These are phyloP conservation scores for Bauhinia variegata DNA, from an alignment of 306 rosid genomes.

Conservation along the genomic window DNA sequence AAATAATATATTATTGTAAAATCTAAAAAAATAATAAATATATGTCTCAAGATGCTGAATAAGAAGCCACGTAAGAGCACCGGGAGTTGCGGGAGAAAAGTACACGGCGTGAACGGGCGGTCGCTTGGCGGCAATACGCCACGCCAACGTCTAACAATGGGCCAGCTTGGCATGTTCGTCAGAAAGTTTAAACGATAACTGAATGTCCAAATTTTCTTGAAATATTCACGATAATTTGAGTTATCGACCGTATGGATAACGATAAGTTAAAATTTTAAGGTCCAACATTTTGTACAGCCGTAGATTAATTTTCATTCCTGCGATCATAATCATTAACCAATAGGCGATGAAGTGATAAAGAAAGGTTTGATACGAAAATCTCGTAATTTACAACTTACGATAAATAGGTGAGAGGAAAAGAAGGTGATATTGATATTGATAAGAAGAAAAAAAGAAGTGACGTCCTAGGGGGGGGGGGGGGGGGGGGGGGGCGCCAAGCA, in stretches of 20 bases:
- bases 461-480: slow-evolving; percentile 73
- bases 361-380: too few species aligned
- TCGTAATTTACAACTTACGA: not conserved
- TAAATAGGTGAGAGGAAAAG: not conserved
- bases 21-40: too few species aligned
- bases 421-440: not conserved
- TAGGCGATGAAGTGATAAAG: too few species aligned
- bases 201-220: too few species aligned
- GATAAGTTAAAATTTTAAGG: not conserved
- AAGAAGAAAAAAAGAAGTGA: slow-evolving; percentile 42
- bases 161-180: slow-evolving; percentile 44
- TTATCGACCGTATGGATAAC: not conserved
- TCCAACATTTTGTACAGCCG: too few species aligned
- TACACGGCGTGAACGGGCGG: slow-evolving; percentile 23
- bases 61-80: slow-evolving; percentile 33
- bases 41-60: too few species aligned
- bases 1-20: too few species aligned
- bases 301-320: too few species aligned
- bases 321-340: too few species aligned
- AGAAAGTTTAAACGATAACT: slow-evolving; percentile 6
- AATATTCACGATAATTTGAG: too few species aligned
- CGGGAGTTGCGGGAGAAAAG: slow-evolving; percentile 12
- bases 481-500: slow-evolving; percentile 78
- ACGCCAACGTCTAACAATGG: slow-evolving; percentile 7
- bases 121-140: slow-evolving; percentile 41